Evolutionary conservation across 495 filamentous ascomycete genomes (phyloP).

Genomic region (Talaromyces stipitatus): DNA sequence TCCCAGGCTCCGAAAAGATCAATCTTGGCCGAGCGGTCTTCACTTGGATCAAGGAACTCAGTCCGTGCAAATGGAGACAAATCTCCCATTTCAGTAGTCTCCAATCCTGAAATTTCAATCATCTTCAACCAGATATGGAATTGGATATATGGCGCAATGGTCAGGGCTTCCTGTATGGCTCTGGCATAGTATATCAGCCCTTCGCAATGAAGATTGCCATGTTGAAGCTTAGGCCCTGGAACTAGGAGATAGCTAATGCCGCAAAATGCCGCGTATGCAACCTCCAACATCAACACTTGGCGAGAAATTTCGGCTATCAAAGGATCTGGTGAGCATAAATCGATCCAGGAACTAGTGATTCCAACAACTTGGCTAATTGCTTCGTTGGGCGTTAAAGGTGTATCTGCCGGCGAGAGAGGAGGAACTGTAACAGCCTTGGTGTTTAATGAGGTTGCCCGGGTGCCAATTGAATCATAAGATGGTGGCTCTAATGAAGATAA

Average conservation of each 20-base stretch:
- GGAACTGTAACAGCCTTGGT: constrained; percentile 51
- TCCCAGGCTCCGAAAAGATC: constrained; percentile 81
- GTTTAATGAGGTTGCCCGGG: constrained; percentile 28
- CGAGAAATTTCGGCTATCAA: constrained; percentile 73
- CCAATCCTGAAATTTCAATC: constrained; percentile 51
- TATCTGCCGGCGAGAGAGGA: constrained; percentile 65
- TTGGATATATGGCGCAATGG: constrained; percentile 64
- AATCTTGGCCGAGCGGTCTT: constrained; percentile 28
- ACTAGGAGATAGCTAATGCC: constrained; percentile 78
- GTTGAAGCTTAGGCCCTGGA: constrained; percentile 57
- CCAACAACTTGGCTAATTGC: constrained; percentile 64
- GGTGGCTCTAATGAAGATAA: constrained; percentile 31
- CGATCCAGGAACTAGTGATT: constrained; percentile 80
- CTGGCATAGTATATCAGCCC: constrained; percentile 68
- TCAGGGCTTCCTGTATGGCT: constrained; percentile 72
- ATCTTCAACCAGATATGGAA: constrained; percentile 77
- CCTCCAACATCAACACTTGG: constrained; percentile 82
- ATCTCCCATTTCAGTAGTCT: constrained; percentile 47
- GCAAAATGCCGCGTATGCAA: constrained; percentile 92
- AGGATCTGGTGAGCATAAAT: constrained; percentile 76
- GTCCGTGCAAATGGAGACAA: constrained; percentile 49
- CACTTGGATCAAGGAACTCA: constrained; percentile 38
- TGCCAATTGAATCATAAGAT: constrained; percentile 24
- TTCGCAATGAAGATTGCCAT: constrained; percentile 35
- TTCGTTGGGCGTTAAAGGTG: constrained; percentile 62